These are phyloP conservation scores for Amanita phalloides DNA, from an alignment of 768 basidiomycete genomes.

Conservation along the genomic window DNA sequence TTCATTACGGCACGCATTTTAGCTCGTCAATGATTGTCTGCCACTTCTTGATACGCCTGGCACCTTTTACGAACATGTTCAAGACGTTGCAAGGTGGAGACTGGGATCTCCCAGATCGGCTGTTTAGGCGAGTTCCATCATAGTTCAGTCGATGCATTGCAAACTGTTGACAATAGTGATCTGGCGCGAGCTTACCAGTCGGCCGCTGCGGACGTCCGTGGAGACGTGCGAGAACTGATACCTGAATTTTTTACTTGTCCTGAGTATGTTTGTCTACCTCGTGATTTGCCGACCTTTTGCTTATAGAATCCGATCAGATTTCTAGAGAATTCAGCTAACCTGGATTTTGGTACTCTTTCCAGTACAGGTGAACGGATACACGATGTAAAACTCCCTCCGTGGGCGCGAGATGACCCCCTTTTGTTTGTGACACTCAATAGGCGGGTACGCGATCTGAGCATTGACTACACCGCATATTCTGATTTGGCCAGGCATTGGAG, in stretches of 20 bases:
- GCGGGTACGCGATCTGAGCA: conserved; percentile 30
- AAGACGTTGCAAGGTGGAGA: conserved; percentile 89
- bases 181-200: conserved; percentile 75
- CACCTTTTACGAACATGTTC: conserved; percentile 92
- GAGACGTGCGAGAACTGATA: conserved; percentile 89
- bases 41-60: conserved; percentile 83
- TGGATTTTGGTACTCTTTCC: conserved; percentile 72
- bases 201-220: conserved; percentile 75
- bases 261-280: conserved; percentile 37
- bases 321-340: conserved; percentile 65
- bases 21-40: conserved; percentile 96
- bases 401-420: conserved; percentile 79
- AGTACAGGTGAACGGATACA: conserved; percentile 73
- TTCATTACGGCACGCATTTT: conserved; percentile 92
- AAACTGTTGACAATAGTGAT: conserved; percentile 34
- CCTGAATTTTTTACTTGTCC: conserved; percentile 84
- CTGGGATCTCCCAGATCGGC: conserved; percentile 86
- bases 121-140: conserved; percentile 50
- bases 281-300: neutral
- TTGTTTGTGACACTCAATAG: conserved; percentile 76
- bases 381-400: conserved; percentile 80
- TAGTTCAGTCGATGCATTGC: neutral
- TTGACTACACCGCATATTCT: neutral
- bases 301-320: conserved; percentile 37
- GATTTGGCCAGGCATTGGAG: conserved; percentile 59